A percentile compares a stretch with the other conserved stretches of the same genome.
Evolutionary conservation across 805 yeast genomes (phyloP).

Genomic region (Candida incommunis): DNA sequence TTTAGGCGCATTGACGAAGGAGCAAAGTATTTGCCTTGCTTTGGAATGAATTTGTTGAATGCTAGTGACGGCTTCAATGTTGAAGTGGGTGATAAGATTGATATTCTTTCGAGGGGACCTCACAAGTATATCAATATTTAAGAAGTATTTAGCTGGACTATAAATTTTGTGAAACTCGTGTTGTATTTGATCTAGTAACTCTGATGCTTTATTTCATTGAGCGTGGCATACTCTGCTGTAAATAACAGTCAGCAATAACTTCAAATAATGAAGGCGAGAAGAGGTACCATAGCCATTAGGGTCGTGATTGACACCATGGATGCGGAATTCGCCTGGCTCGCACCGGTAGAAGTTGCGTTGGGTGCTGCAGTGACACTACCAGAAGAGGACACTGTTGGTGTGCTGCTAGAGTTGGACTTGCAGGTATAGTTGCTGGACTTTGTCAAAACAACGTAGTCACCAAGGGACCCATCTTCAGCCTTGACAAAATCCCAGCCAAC

Average conservation of each 20-base stretch:
- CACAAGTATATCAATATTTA: neutral
- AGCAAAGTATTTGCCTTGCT: constrained; percentile 13
- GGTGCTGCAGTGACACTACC: neutral
- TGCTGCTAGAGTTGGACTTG: neutral
- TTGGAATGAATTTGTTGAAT: constrained; percentile 18
- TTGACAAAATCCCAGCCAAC: neutral
- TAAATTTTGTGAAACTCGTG: too few relatives aligned
- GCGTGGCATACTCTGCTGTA: too few relatives aligned
- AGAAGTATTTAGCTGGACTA: too few relatives aligned
- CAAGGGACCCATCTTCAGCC: constrained; percentile 1
- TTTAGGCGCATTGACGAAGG: constrained; percentile 20
- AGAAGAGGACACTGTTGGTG: constrained; percentile 1
- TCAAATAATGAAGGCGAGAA: neutral
- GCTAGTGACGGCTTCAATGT: constrained; percentile 11
- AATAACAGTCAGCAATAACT: too few relatives aligned
- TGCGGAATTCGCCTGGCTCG: neutral
- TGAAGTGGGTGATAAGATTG: constrained; percentile 16
- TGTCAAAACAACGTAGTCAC: constrained; percentile 7
- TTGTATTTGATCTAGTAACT: too few relatives aligned
- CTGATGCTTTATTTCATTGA: too few relatives aligned
- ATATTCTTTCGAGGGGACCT: constrained; percentile 6
- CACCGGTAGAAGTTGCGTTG: neutral
- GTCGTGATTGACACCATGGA: neutral
- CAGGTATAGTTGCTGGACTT: constrained; percentile 1
- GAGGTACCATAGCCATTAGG: neutral